These are phyloP conservation scores for Ensete ventricosum DNA, from an alignment of 176 grass and related monocot species.

Conservation along the genomic window DNA sequence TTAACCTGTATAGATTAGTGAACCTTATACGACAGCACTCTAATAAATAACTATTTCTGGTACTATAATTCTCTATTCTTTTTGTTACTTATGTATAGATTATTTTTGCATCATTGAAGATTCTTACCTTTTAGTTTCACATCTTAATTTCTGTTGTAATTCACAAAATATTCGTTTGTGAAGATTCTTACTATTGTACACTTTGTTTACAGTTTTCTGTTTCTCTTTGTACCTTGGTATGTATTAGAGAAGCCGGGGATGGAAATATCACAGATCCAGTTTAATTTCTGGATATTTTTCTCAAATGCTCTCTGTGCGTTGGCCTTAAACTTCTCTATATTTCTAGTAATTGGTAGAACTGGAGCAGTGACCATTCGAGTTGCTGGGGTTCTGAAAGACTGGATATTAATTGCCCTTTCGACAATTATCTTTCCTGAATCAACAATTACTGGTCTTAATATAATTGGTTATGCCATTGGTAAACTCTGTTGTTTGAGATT, in stretches of 20 bases:
- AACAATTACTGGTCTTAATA: slow-evolving; percentile 88
- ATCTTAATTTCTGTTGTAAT: not conserved
- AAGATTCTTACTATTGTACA: slow-evolving; percentile 13
- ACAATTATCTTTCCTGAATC: slow-evolving; percentile 98
- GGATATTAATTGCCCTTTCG: slow-evolving; percentile 97
- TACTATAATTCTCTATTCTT: too few relatives aligned
- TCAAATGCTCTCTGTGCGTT: slow-evolving; percentile 86
- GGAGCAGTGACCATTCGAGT: slow-evolving; percentile 95
- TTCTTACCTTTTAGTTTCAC: too few relatives aligned
- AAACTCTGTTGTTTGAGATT: slow-evolving; percentile 22
- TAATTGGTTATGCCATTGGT: slow-evolving; percentile 98
- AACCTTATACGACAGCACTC: too few relatives aligned
- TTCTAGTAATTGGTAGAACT: slow-evolving; percentile 96
- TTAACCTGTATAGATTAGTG: too few relatives aligned
- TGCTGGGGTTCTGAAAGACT: slow-evolving; percentile 98
- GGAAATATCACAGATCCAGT: slow-evolving; percentile 77
- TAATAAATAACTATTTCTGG: too few relatives aligned
- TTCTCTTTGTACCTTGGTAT: slow-evolving; percentile 96
- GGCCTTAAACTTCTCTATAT: slow-evolving; percentile 99
- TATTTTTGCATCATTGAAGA: too few relatives aligned
- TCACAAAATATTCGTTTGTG: not conserved
- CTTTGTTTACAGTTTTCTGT: slow-evolving; percentile 70
- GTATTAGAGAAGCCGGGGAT: slow-evolving; percentile 86
- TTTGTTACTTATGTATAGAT: too few relatives aligned
- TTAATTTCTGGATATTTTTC: slow-evolving; percentile 96